A percentile compares a stretch with the other conserved stretches of the same genome.
Conservation (phyloP, 495 filamentous ascomycete species). For the Penicillium silybi region DNA sequence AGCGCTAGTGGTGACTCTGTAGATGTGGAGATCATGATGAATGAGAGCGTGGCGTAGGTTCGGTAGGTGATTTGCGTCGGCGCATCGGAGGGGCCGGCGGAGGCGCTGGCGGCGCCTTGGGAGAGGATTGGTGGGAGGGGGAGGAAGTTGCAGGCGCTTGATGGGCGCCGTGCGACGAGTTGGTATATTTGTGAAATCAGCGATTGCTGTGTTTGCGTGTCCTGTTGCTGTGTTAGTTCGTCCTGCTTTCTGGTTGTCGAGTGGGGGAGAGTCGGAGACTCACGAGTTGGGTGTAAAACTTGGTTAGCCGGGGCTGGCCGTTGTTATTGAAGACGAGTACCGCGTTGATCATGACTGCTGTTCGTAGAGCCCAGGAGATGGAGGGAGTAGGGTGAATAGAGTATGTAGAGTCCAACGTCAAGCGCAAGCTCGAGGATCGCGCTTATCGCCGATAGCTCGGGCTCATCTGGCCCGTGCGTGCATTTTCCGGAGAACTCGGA, state of each 20-base stretch:
- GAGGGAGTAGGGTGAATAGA: neutral
- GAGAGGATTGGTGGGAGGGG: slow-evolving; percentile 69
- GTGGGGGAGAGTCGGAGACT: slow-evolving; percentile 14
- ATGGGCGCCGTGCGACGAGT: slow-evolving; percentile 84
- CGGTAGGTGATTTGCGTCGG: slow-evolving; percentile 97
- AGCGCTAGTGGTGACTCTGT: slow-evolving; percentile 94
- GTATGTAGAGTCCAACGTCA: neutral
- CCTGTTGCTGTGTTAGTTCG: slow-evolving; percentile 46
- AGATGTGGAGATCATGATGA: slow-evolving; percentile 96
- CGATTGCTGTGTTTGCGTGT: slow-evolving; percentile 90
- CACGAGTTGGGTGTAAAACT: slow-evolving; percentile 98
- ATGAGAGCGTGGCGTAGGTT: slow-evolving; percentile 96
- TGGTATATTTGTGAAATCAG: slow-evolving; percentile 97
- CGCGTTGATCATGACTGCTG: slow-evolving; percentile 83
- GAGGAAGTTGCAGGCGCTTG: slow-evolving; percentile 94
- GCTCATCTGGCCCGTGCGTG: slow-evolving; percentile 12
- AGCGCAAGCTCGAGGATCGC: neutral
- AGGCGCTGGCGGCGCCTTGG: slow-evolving; percentile 54
- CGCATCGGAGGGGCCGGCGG: slow-evolving; percentile 69
- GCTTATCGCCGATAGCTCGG: slow-evolving; percentile 13
- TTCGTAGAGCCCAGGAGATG: too few species aligned
- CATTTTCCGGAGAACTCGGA: slow-evolving; percentile 17
- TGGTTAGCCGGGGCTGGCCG: slow-evolving; percentile 92
- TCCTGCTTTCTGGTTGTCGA: neutral
- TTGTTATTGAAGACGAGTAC: slow-evolving; percentile 98